Evolutionary conservation across 1,139 yeast genomes (phyloP).

Genomic region (Debaryomycetaceae sp.): DNA sequence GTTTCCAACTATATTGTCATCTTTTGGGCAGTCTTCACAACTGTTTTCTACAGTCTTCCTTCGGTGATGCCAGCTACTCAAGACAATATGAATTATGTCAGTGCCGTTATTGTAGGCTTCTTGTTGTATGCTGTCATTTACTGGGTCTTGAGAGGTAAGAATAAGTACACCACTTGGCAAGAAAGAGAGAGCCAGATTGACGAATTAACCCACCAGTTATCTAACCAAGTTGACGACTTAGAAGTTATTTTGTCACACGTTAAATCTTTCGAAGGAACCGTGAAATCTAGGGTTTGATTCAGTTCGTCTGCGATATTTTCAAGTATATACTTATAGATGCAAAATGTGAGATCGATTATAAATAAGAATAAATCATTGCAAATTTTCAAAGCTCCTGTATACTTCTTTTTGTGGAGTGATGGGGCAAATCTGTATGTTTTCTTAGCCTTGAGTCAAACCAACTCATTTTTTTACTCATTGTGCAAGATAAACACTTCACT

Average conservation of each 20-base stretch:
- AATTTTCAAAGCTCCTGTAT: too few relatives aligned
- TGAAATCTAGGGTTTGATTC: neutral
- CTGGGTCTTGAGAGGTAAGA: conserved; percentile 38
- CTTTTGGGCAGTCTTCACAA: conserved; percentile 39
- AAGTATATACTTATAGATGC: too few relatives aligned
- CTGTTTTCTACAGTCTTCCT: conserved; percentile 43
- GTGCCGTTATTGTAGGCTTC: conserved; percentile 36
- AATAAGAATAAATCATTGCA: too few relatives aligned
- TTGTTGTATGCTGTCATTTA: conserved; percentile 29
- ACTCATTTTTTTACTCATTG: too few relatives aligned
- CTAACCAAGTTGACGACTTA: conserved; percentile 23
- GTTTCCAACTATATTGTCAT: conserved; percentile 8
- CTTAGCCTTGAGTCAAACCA: too few relatives aligned
- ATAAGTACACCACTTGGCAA: conserved; percentile 23
- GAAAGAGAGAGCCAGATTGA: conserved; percentile 21
- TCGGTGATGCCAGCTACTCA: conserved; percentile 43
- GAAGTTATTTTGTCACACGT: conserved; percentile 19
- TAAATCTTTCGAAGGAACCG: neutral
- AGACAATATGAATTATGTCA: conserved; percentile 45
- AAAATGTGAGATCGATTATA: too few relatives aligned
- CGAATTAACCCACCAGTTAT: conserved; percentile 25
- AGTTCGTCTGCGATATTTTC: too few relatives aligned
- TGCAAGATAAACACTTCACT: too few relatives aligned
- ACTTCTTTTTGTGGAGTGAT: too few relatives aligned
- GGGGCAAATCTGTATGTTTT: too few relatives aligned